These are phyloP conservation scores for Pythium brachiatum DNA, from an alignment of 352 stramenopile species.

Conservation along the genomic window DNA sequence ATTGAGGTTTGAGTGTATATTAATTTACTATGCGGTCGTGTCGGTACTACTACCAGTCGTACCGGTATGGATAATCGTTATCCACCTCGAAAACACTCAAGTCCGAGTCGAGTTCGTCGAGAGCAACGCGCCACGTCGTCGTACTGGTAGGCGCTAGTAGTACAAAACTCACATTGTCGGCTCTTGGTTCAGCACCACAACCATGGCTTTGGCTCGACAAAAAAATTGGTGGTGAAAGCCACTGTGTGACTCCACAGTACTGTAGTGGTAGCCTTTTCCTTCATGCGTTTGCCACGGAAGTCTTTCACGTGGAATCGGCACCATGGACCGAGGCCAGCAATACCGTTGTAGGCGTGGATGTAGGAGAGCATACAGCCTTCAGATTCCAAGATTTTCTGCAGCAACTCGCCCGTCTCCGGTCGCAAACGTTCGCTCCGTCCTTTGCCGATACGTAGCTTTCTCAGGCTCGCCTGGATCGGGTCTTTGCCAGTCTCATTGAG, in stretches of 20 bases:
- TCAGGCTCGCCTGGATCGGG: slow-evolving; percentile 1
- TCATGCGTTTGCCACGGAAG: background rate
- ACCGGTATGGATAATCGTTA: background rate
- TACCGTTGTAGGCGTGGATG: background rate
- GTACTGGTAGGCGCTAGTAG: no score
- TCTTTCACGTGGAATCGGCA: background rate
- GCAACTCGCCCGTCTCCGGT: background rate
- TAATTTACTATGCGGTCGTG: no score
- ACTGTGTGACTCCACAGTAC: background rate
- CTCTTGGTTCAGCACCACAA: no score
- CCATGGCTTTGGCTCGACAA: no score
- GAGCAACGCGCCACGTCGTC: no score
- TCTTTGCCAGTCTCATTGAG: background rate
- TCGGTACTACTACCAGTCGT: background rate
- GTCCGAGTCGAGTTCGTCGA: no score
- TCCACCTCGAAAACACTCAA: no score
- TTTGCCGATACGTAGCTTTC: slow-evolving; percentile 3
- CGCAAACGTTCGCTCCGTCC: background rate
- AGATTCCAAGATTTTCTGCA: background rate
- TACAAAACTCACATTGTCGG: no score
- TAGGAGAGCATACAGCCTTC: background rate
- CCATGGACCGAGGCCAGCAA: background rate
- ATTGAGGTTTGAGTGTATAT: no score
- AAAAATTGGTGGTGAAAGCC: no score
- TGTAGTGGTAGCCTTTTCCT: background rate